Conservation (phyloP, 805 yeast genomes). For the Pichia paraexigua region DNA sequence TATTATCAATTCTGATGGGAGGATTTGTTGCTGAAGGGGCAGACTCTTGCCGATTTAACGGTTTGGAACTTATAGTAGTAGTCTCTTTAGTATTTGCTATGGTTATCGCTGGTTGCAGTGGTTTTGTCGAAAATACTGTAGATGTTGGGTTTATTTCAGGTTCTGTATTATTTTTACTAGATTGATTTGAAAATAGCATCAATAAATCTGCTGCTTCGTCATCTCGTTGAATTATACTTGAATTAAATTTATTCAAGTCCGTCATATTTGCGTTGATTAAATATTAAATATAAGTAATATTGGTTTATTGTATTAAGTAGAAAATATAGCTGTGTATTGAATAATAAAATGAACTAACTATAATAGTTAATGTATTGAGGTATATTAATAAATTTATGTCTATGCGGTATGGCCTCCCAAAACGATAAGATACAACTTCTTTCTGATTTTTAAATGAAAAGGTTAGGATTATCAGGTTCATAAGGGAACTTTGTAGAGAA, state of each 20-base stretch:
- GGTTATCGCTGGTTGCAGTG: neutral
- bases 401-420: neutral
- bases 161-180: conserved; percentile 11
- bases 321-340: neutral
- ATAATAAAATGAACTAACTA: neutral
- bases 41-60: neutral
- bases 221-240: conserved; percentile 14
- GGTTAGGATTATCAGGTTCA: neutral
- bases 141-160: neutral
- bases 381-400: neutral
- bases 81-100: neutral
- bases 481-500: too few species aligned
- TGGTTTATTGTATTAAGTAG: neutral
- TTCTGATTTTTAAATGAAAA: neutral
- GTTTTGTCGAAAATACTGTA: neutral
- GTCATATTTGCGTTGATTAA: neutral
- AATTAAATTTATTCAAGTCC: neutral
- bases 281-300: neutral
- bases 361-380: too few species aligned
- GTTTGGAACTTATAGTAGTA: neutral
- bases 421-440: neutral
- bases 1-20: conserved; percentile 6
- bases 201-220: conserved; percentile 33
- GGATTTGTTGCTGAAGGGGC: neutral
- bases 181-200: conserved; percentile 32